Evolutionary conservation across 768 basidiomycete species (phyloP), one percentile per base, ranked within the genome.

Genomic region (Boletales sp.): DNA sequence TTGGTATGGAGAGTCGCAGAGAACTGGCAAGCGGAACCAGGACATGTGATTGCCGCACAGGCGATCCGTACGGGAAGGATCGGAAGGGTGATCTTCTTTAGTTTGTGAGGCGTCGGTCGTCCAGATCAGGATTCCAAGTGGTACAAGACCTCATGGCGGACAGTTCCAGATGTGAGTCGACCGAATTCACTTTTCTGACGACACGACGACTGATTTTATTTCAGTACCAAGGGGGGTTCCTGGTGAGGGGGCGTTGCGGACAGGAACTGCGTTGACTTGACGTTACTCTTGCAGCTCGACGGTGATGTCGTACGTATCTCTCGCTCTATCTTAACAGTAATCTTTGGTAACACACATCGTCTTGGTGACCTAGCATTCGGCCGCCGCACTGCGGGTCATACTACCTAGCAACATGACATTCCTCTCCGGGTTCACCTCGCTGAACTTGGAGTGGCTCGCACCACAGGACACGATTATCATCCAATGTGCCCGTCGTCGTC

Each of bases 61-160:
- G 69, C 71, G 9, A 75, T 90, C 44, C 66, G 66, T 2, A 70
- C 68, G 11, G 83, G 87, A 8, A 82, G 79, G 68, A 83, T 94
- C 43, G 90, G 92, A 4, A 77, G 82, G 40, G 76, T 93, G 40
- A 71, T 71, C 10, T 84, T 78, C 64, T 94, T 87, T 75, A 81
- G 76, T 48, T 73, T 80, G 14, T 67, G 74, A 7, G 72, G 74
- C 3, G 70, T 81, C 24, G 76, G 74, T 53, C 73, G 74, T 55
- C 71, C 89, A 51, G 79, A 83, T 54, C 71, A 80, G 62, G 77
- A 79, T 13, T 79, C 77, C 21, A 85, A 86, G 62, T 93, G 82
- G 75, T 88, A 89, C 63, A 84, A 87, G 45, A 91, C 89, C 0
- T 79, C 83, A 34, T 94, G 92, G 92, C 74, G 91, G 36, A 87